These are phyloP conservation scores for Penicillium chermesinum DNA, from an alignment of 495 filamentous ascomycete species.

Conservation along the genomic window DNA sequence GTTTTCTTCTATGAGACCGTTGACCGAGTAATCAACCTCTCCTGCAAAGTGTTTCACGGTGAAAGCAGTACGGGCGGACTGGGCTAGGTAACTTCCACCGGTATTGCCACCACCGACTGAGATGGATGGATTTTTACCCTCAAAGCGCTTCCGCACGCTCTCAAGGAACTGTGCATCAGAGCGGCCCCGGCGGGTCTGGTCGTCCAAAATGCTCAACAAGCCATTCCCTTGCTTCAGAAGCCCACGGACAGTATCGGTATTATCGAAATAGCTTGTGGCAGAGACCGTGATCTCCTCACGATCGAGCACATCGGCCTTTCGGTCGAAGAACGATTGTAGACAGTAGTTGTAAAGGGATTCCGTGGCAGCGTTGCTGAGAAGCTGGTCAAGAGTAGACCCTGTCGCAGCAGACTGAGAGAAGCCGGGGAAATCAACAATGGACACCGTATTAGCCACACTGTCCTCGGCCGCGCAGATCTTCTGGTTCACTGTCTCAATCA, in stretches of 20 bases:
- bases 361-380: conserved; percentile 88
- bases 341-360: conserved; percentile 91
- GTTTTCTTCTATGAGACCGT: conserved; percentile 86
- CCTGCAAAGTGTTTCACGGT: conserved; percentile 93
- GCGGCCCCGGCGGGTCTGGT: conserved; percentile 84
- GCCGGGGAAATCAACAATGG: conserved; percentile 92
- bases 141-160: conserved; percentile 84
- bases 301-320: conserved; percentile 84
- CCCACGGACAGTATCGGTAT: conserved; percentile 86
- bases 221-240: conserved; percentile 90
- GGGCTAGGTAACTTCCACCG: conserved; percentile 76
- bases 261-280: conserved; percentile 94
- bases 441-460: conserved; percentile 84
- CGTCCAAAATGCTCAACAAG: conserved; percentile 86
- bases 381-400: conserved; percentile 80
- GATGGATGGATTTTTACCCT: conserved; percentile 89
- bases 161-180: conserved; percentile 87
- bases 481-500: conserved; percentile 90
- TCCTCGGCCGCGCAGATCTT: conserved; percentile 84
- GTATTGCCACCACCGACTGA: conserved; percentile 63
- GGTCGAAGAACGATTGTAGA: conserved; percentile 92
- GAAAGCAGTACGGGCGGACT: conserved; percentile 70
- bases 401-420: conserved; percentile 81
- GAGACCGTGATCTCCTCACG: conserved; percentile 85
- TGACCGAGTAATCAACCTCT: conserved; percentile 89